phyloP scores from a whole-genome alignment of 345 rosid species.

The Hypericum androsaemum region DNA sequence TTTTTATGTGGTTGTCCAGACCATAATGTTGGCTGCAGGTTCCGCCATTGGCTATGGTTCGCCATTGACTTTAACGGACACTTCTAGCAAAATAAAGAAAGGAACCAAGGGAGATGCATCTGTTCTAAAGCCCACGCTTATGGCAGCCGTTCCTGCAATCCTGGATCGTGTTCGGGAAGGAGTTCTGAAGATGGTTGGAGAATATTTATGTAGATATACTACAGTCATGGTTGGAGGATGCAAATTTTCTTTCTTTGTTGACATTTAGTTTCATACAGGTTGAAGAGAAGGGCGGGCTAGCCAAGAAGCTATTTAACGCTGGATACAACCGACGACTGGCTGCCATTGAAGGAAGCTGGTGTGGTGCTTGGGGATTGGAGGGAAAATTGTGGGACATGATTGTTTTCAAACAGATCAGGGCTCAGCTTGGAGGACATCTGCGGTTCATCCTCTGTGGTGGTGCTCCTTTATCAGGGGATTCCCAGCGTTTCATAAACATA shows the following conservation, averaged over 20 bases:
- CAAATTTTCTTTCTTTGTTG: conserved; percentile 8
- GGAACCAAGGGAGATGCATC: conserved; percentile 94
- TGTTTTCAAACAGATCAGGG: conserved; percentile 50
- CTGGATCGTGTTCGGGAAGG: conserved; percentile 80
- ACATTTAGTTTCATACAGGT: conserved; percentile 34
- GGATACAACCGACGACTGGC: conserved; percentile 59
- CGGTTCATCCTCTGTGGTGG: conserved; percentile 79
- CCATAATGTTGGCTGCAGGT: conserved; percentile 53
- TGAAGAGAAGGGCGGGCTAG: conserved; percentile 66
- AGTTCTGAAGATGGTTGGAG: conserved; percentile 59
- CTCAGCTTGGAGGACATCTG: conserved; percentile 68
- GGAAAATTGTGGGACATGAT: conserved; percentile 55
- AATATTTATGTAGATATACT: neutral
- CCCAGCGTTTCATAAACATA: conserved; percentile 82
- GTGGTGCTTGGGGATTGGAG: conserved; percentile 93
- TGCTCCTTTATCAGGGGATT: conserved; percentile 78
- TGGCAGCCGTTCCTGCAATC: conserved; percentile 88
- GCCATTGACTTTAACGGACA: conserved; percentile 69
- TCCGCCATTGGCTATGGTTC: conserved; percentile 84
- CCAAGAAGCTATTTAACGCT: conserved; percentile 53
- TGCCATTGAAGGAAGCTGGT: conserved; percentile 81
- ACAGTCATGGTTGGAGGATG: conserved; percentile 3
- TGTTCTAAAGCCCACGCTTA: conserved; percentile 60
- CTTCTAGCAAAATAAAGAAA: conserved; percentile 68
- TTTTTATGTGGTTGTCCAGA: conserved; percentile 35